Conservation (phyloP, 306 rosid genomes). For the Prunus campanulata region DNA sequence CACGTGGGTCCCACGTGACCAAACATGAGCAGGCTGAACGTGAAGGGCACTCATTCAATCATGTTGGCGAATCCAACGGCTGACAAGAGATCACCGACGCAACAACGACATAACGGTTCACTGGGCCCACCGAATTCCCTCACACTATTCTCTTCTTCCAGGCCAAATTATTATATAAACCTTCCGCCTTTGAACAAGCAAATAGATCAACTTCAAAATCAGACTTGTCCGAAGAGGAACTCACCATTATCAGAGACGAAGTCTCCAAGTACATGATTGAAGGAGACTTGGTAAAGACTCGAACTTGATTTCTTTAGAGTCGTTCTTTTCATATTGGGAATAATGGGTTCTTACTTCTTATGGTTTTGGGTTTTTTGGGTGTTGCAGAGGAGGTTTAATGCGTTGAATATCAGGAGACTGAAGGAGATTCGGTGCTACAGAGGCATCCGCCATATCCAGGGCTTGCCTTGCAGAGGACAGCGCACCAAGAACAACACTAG, state of each 20-base stretch:
- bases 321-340: not conserved
- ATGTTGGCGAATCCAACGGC: constrained; percentile 1
- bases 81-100: constrained; percentile 17
- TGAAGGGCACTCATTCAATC: constrained; percentile 31
- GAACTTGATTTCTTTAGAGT: not conserved
- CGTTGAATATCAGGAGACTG: constrained; percentile 76
- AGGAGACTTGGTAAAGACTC: constrained; percentile 71
- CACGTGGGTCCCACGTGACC: constrained; percentile 3
- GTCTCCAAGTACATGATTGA: constrained; percentile 84
- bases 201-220: not conserved
- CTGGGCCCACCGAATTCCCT: not conserved
- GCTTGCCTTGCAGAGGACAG: constrained; percentile 94
- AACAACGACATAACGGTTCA: constrained; percentile 6
- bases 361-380: not conserved
- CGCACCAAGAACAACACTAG: constrained; percentile 89
- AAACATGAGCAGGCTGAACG: constrained; percentile 16
- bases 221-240: constrained; percentile 66
- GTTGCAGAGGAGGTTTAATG: constrained; percentile 81
- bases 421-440: constrained; percentile 93
- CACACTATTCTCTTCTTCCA: not conserved
- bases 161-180: not conserved
- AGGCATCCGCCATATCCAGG: constrained; percentile 85
- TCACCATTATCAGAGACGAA: constrained; percentile 67
- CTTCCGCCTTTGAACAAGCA: not conserved
- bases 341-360: not conserved